A percentile compares a stretch with the other conserved stretches of the same genome.
Evolutionary conservation across 139 green algal genomes (phyloP).

Genomic region (Coelastrella sp.): DNA sequence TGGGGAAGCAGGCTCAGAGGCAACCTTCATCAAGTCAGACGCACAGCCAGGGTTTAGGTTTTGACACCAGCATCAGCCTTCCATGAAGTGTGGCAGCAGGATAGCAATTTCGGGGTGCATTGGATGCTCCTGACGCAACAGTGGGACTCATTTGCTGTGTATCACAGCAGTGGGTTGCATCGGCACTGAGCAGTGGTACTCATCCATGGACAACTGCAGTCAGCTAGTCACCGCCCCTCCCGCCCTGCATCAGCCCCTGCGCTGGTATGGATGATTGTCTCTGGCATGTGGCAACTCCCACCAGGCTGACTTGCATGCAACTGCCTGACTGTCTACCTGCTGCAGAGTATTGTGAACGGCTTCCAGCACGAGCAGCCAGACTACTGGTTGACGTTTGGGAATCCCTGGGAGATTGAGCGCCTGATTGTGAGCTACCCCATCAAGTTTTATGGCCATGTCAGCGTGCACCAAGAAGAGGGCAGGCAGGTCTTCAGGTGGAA

Average conservation of each 20-base stretch:
- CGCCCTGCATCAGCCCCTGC: background rate
- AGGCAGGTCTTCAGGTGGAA: constrained; percentile 92
- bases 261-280: background rate
- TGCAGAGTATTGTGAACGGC: constrained; percentile 54
- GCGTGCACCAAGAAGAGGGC: constrained; percentile 44
- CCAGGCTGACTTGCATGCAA: background rate
- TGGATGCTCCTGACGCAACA: too few relatives aligned
- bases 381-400: constrained; percentile 95
- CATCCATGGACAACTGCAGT: too few relatives aligned
- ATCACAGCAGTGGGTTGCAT: too few relatives aligned
- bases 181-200: too few relatives aligned
- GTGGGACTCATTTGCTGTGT: too few relatives aligned
- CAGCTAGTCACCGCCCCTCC: too few relatives aligned
- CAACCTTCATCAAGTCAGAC: background rate
- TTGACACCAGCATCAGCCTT: background rate
- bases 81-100: background rate
- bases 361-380: constrained; percentile 95
- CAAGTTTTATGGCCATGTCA: constrained; percentile 50
- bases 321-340: background rate
- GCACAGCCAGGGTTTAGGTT: background rate
- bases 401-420: constrained; percentile 84
- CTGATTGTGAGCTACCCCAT: constrained; percentile 52
- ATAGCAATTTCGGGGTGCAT: too few relatives aligned
- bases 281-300: background rate
- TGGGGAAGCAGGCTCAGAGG: background rate